Percentiles rank a stretch among this genome's conserved stretches.
Evolutionary conservation across 257 asterid species (phyloP).

Genomic region (Solanum lycopersicoides): DNA sequence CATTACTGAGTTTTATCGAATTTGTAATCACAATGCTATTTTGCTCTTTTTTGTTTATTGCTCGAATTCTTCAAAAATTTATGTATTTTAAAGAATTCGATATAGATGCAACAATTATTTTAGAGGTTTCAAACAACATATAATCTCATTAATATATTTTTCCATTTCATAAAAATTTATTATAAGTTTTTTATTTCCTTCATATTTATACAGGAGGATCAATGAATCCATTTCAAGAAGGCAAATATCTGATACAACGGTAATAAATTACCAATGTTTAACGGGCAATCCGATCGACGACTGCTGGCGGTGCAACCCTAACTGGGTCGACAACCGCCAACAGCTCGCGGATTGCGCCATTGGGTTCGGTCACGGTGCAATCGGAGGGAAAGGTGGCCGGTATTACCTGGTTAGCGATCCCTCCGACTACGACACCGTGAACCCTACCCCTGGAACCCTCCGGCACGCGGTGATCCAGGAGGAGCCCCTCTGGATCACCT

Average conservation of each 20-base stretch:
- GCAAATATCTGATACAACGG: background rate
- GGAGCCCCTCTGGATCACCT: slow-evolving; percentile 16
- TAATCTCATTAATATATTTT: background rate
- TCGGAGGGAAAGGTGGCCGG: slow-evolving; percentile 20
- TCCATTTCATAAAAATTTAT: background rate
- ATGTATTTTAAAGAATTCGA: background rate
- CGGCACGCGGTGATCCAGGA: slow-evolving; percentile 22
- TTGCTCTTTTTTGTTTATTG: background rate
- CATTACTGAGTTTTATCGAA: background rate
- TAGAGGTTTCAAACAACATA: too few species aligned
- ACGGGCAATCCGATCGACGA: slow-evolving; percentile 26
- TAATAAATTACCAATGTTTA: slow-evolving; percentile 3
- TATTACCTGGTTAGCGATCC: slow-evolving; percentile 9
- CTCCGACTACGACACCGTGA: slow-evolving; percentile 11
- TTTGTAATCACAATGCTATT: too few species aligned
- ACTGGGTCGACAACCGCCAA: slow-evolving; percentile 16
- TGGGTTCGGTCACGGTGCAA: slow-evolving; percentile 11
- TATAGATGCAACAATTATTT: too few species aligned
- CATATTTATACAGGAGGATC: background rate
- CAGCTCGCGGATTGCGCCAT: slow-evolving; percentile 18
- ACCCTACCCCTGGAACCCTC: slow-evolving; percentile 21
- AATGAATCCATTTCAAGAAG: slow-evolving; percentile 13
- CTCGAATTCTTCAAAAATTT: background rate
- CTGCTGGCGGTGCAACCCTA: slow-evolving; percentile 18
- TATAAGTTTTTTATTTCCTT: too few species aligned